Evolutionary conservation across 192 early-diverging fungal species (phyloP).

Genomic region (Coemansia sp.): DNA sequence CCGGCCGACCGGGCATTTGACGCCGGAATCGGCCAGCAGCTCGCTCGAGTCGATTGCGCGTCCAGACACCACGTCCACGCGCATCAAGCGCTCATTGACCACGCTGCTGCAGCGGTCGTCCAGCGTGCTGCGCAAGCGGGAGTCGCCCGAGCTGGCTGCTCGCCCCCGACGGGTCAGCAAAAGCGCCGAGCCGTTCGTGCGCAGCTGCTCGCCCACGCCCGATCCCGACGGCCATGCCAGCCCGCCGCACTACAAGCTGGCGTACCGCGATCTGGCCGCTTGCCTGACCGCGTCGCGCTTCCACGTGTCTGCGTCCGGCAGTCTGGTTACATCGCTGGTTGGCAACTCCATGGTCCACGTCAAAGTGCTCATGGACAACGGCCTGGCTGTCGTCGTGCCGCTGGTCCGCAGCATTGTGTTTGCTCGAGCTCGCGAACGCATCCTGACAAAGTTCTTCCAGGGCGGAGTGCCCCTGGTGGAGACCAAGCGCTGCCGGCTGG

Average conservation of each 20-base stretch:
- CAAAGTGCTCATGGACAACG: slow-evolving; percentile 40
- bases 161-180: slow-evolving; percentile 1
- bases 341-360: slow-evolving; percentile 50
- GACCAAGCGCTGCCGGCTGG: slow-evolving; percentile 34
- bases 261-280: slow-evolving; percentile 6
- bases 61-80: slow-evolving; percentile 9
- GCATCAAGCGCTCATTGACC: slow-evolving; percentile 45
- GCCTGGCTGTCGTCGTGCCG: slow-evolving; percentile 25
- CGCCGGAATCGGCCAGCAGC: slow-evolving; percentile 11
- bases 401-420: slow-evolving; percentile 45
- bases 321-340: slow-evolving; percentile 32
- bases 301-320: slow-evolving; percentile 13
- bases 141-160: not conserved
- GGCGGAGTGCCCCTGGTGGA: slow-evolving; percentile 41
- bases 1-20: slow-evolving; percentile 15
- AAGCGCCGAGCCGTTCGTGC: slow-evolving; percentile 15
- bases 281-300: slow-evolving; percentile 38
- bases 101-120: slow-evolving; percentile 40
- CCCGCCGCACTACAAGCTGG: not conserved
- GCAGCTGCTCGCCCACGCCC: slow-evolving; percentile 9
- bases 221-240: not conserved
- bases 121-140: slow-evolving; percentile 31
- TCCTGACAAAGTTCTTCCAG: slow-evolving; percentile 47
- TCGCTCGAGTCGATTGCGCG: slow-evolving; percentile 22
- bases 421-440: slow-evolving; percentile 47